Evolutionary conservation across 495 filamentous ascomycete species (phyloP).

Genomic region (Penicillium manginii): DNA sequence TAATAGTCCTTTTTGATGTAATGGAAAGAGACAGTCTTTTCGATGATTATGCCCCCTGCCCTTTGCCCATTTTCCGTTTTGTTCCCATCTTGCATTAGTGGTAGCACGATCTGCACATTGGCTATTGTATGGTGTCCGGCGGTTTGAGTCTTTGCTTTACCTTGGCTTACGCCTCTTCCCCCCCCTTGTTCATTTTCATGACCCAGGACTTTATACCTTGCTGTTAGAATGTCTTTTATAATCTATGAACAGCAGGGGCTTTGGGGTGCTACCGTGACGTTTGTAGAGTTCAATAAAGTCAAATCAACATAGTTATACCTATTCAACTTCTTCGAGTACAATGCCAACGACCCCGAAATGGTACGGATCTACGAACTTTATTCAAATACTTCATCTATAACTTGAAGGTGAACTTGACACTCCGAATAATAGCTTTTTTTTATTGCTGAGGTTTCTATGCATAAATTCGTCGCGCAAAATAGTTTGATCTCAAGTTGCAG

Average conservation of each 20-base stretch:
- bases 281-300: background rate
- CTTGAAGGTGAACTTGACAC: no score
- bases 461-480: background rate
- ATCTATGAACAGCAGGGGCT: background rate
- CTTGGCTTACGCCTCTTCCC: background rate
- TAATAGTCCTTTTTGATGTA: constrained; percentile 36
- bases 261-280: background rate
- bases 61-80: background rate
- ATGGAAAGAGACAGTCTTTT: constrained; percentile 8
- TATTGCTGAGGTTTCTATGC: no score
- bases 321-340: background rate
- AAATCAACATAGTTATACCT: background rate
- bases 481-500: background rate
- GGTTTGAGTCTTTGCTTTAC: constrained; percentile 1
- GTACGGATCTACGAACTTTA: no score
- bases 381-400: no score
- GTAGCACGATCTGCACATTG: constrained; percentile 16
- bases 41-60: constrained; percentile 10
- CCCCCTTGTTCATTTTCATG: background rate
- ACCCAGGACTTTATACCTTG: background rate
- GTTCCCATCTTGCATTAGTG: constrained; percentile 17
- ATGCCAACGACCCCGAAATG: no score
- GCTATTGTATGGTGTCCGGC: constrained; percentile 14
- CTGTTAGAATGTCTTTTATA: constrained; percentile 1
- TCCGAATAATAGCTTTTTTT: no score